Evolutionary conservation across 1,284 basidiomycete species (phyloP).

Genomic region (Ceratobasidium sp.): DNA sequence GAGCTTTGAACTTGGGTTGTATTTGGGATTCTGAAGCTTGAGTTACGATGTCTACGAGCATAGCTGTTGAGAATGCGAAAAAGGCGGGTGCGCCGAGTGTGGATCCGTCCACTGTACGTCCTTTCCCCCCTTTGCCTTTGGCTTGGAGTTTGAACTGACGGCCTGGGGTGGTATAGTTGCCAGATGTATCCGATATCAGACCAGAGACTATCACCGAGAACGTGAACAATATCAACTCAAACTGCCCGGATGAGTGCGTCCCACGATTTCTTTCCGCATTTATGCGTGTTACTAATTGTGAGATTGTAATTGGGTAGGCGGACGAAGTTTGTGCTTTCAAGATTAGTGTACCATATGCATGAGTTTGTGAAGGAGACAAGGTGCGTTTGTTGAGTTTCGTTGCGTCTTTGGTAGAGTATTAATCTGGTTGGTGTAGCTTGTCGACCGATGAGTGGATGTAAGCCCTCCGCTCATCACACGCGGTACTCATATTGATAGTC

Average conservation of each 20-base stretch:
- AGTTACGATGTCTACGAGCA: constrained; percentile 40
- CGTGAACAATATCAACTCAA: constrained; percentile 60
- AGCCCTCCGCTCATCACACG: constrained; percentile 30
- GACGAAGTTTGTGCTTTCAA: constrained; percentile 61
- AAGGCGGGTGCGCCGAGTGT: constrained; percentile 46
- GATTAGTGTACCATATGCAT: constrained; percentile 71
- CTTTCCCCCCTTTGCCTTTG: background rate
- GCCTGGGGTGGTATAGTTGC: constrained; percentile 54
- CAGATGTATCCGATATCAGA: constrained; percentile 55
- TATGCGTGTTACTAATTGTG: background rate
- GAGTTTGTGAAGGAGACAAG: constrained; percentile 75
- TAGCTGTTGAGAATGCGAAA: constrained; percentile 47
- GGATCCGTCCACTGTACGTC: constrained; percentile 38
- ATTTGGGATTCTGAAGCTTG: too few species aligned
- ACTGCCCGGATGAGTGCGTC: constrained; percentile 59
- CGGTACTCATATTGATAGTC: background rate
- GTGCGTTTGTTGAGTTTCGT: constrained; percentile 52
- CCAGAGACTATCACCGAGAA: constrained; percentile 69
- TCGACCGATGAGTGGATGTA: constrained; percentile 88
- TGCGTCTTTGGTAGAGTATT: background rate
- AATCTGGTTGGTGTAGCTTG: constrained; percentile 56
- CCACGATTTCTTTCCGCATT: background rate
- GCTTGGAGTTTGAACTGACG: background rate
- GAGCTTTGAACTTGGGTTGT: too few species aligned
- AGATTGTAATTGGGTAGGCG: constrained; percentile 49